Evolutionary conservation across 306 rosid species (phyloP), one percentile per base, ranked within the genome.

Genomic region (Luffa acutangula): DNA sequence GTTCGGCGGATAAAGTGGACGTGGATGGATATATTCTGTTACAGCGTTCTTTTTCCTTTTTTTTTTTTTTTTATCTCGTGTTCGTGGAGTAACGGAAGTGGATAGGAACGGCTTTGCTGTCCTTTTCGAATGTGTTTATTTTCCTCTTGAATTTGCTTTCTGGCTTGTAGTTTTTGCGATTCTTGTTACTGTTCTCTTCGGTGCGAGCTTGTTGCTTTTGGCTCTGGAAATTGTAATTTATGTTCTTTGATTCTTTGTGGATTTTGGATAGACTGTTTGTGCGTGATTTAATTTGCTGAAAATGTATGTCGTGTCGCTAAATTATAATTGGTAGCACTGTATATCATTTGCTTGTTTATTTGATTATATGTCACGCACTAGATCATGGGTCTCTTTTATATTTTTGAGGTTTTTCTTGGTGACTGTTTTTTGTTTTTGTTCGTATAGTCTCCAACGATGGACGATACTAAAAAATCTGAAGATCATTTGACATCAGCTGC

Each of bases 401-500:
- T 7, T 17, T 66, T 66, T 17, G 2, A 53, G 3, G 21, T 37
- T 37, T 65, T 37, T 65, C 9, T 4, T 5, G 7, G 25, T 13
- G 20, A 39, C 11, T n/a, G 34, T 41, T 1, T 7, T 67, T 18
- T 58, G 25, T 3, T 11, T 34, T 51, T 33, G 62, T 74, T 51
- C 45, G 0, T 83, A 31, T 75, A 91, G 95, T 89, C 80, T 82
- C 85, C 83, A 39, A 91, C 43, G 13, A 81, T 85, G 81, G 98
- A 89, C 77, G 96, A 87, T 83, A 80, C 79, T 65, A 72, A 80
- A 8, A 84, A 76, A 76, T 85, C 92, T 41, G 97, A 91, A 70
- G 91, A 80, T 33, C 97, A 92, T 87, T 90, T 95, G 91, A 90
- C 97, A 37, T 95, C 98, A 18, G 91, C 97, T 17, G 98, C 86